Evolutionary conservation across 768 basidiomycete species (phyloP).

Genomic region (Pisolithus marmoratus): DNA sequence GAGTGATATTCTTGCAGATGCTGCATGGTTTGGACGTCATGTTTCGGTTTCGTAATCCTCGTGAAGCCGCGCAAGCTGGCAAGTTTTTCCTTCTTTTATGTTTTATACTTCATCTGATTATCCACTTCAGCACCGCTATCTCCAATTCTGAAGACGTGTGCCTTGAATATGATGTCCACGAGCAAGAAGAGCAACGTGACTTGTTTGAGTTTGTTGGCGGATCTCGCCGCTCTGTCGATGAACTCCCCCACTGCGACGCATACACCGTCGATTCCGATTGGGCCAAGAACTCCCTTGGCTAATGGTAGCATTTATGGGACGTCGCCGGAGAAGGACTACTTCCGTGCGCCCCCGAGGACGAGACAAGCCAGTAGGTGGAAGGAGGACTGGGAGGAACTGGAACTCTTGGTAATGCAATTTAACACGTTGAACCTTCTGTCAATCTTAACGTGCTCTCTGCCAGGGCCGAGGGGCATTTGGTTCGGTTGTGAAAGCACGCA

Average conservation of each 20-base stretch:
- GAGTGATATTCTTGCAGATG: conserved; percentile 81
- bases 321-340: conserved; percentile 68
- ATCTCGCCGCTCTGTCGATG: conserved; percentile 42
- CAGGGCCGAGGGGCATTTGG: conserved; percentile 90
- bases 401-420: conserved; percentile 54
- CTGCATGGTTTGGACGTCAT: conserved; percentile 70
- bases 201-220: conserved; percentile 52
- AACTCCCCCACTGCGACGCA: conserved; percentile 15
- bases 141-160: conserved; percentile 43
- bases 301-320: conserved; percentile 29
- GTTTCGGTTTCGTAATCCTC: conserved; percentile 46
- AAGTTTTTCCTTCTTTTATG: not conserved
- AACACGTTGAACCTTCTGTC: not conserved
- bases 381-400: conserved; percentile 92
- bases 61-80: conserved; percentile 56
- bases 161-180: conserved; percentile 53
- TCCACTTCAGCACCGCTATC: conserved; percentile 45
- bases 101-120: not conserved
- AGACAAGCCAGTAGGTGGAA: conserved; percentile 77
- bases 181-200: conserved; percentile 53
- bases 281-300: conserved; percentile 46
- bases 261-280: conserved; percentile 16
- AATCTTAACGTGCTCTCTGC: not conserved
- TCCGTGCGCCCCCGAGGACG: conserved; percentile 32
- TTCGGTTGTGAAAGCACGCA: conserved; percentile 90